A percentile compares a stretch with the other conserved stretches of the same genome.
Conservation (phyloP, 2,329 filamentous ascomycete genomes). For the Penicillium crustosum region DNA sequence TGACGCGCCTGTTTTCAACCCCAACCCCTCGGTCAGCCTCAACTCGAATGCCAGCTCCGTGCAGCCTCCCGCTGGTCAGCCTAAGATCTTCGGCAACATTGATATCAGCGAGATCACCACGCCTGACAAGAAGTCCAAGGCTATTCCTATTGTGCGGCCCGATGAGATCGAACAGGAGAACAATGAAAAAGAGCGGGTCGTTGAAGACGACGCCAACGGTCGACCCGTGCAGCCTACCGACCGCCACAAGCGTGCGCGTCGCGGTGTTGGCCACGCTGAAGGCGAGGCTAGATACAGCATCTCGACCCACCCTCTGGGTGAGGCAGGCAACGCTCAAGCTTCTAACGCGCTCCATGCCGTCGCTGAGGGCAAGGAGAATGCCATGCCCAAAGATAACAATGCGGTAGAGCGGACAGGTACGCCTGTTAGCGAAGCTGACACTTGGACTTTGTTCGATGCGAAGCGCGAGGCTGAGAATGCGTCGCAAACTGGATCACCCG, state of each 20-base stretch:
- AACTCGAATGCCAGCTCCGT: constrained; percentile 26
- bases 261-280: constrained; percentile 65
- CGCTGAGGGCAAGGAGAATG: constrained; percentile 41
- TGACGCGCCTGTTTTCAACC: constrained; percentile 74
- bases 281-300: constrained; percentile 72
- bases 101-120: constrained; percentile 63
- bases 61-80: constrained; percentile 21
- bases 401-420: constrained; percentile 29
- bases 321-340: constrained; percentile 32
- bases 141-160: constrained; percentile 75
- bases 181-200: constrained; percentile 36
- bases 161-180: constrained; percentile 52
- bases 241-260: constrained; percentile 73
- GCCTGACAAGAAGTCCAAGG: constrained; percentile 72
- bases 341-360: constrained; percentile 26
- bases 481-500: constrained; percentile 56
- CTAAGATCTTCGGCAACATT: constrained; percentile 68
- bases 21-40: constrained; percentile 58
- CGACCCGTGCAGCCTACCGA: constrained; percentile 61
- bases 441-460: constrained; percentile 64
- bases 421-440: constrained; percentile 43
- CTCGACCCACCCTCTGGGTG: constrained; percentile 39
- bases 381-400: constrained; percentile 42
- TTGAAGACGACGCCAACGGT: constrained; percentile 59
- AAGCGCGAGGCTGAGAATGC: constrained; percentile 47